Conservation (phyloP, 2,329 filamentous ascomycete species). For the Aspergillus eucalypticola region DNA sequence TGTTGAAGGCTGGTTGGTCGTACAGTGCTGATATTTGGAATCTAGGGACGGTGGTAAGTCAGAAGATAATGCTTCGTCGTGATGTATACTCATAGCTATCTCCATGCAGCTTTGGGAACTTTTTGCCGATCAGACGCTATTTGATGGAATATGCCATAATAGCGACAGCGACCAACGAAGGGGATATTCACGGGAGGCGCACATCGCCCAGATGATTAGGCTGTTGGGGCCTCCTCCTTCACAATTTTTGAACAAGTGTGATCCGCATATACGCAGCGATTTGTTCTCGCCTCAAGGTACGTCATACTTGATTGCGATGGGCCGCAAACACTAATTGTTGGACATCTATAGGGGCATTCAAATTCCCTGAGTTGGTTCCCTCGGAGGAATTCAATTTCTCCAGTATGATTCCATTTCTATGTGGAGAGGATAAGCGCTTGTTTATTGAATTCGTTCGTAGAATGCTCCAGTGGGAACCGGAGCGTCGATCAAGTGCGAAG, state of each 20-base stretch:
- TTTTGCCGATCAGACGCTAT: slow-evolving; percentile 30
- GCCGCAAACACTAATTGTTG: slow-evolving; percentile 3
- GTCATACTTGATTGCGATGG: neutral
- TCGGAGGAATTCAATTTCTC: slow-evolving; percentile 19
- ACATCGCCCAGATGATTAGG: slow-evolving; percentile 27
- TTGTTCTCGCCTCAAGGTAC: slow-evolving; percentile 21
- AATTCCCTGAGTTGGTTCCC: slow-evolving; percentile 25
- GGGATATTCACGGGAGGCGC: slow-evolving; percentile 23
- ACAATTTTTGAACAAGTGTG: slow-evolving; percentile 13
- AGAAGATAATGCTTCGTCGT: neutral
- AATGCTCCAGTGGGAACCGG: slow-evolving; percentile 39
- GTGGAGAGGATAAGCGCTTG: slow-evolving; percentile 31
- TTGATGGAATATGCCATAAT: slow-evolving; percentile 27
- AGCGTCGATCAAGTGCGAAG: slow-evolving; percentile 34
- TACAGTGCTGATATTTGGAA: slow-evolving; percentile 41
- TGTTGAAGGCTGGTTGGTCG: slow-evolving; percentile 30
- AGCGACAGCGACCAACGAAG: too few species aligned
- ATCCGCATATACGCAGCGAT: slow-evolving; percentile 1
- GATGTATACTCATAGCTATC: neutral
- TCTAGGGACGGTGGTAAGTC: slow-evolving; percentile 29
- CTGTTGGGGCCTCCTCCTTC: slow-evolving; percentile 28
- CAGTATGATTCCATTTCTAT: slow-evolving; percentile 23
- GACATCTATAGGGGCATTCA: slow-evolving; percentile 20
- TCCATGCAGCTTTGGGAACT: slow-evolving; percentile 35
- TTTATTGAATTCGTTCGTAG: slow-evolving; percentile 33